These are phyloP conservation scores for Phytophthora niederhauseri DNA, from an alignment of 352 stramenopile species.

Conservation along the genomic window DNA sequence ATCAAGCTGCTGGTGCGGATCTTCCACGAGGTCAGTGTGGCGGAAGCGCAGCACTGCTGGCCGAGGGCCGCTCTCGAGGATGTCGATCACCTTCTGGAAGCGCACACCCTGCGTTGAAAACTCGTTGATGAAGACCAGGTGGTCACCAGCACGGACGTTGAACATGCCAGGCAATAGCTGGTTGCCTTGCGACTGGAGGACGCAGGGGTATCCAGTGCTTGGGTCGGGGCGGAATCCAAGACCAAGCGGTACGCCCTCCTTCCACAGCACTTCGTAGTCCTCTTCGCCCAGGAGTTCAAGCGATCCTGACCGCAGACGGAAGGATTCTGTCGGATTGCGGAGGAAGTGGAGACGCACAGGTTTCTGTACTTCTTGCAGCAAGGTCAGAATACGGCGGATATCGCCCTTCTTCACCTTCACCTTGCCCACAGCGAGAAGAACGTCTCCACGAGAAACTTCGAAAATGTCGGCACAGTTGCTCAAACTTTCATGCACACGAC, in stretches of 20 bases:
- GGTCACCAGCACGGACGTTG: constrained; percentile 82
- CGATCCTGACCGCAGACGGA: constrained; percentile 68
- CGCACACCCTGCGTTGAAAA: constrained; percentile 82
- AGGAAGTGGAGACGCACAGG: constrained; percentile 79
- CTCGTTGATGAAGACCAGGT: constrained; percentile 88
- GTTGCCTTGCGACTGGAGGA: constrained; percentile 83
- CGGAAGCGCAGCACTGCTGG: constrained; percentile 83
- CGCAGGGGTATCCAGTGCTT: constrained; percentile 76
- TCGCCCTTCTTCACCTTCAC: constrained; percentile 83
- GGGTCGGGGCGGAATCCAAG: constrained; percentile 82
- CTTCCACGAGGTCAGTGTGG: constrained; percentile 76
- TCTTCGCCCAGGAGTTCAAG: constrained; percentile 81
- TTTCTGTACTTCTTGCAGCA: constrained; percentile 87
- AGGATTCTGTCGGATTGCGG: constrained; percentile 74
- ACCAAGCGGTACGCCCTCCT: constrained; percentile 82
- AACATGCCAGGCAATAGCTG: constrained; percentile 83
- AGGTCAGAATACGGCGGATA: constrained; percentile 73
- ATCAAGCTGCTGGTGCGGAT: constrained; percentile 42
- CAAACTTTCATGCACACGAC: constrained; percentile 86
- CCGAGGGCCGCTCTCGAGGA: constrained; percentile 77
- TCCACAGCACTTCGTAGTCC: constrained; percentile 89
- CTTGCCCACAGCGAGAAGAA: constrained; percentile 76
- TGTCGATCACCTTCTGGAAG: constrained; percentile 90
- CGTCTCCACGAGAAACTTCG: constrained; percentile 81
- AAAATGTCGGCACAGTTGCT: constrained; percentile 90